phyloP scores from a whole-genome alignment of 2,329 filamentous ascomycete genomes.

The Neofusicoccum ribis region DNA sequence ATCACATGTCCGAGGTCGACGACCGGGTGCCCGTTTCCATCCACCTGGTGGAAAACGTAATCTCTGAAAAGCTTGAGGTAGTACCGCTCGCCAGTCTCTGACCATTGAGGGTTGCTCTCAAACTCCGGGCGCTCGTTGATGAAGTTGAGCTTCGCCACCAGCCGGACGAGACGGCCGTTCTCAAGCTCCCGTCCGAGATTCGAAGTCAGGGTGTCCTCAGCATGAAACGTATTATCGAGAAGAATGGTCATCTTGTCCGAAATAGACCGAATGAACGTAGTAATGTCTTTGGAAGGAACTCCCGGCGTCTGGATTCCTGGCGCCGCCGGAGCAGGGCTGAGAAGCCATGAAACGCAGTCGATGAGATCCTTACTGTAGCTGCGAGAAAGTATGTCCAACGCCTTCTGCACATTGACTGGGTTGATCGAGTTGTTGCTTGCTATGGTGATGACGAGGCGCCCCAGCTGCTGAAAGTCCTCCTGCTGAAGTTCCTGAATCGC shows the following conservation, averaged over 20 bases:
- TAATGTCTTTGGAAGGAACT: conserved; percentile 66
- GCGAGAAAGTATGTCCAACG: conserved; percentile 47
- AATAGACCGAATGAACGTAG: conserved; percentile 77
- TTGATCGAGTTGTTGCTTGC: conserved; percentile 66
- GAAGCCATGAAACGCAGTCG: conserved; percentile 78
- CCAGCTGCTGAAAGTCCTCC: conserved; percentile 83
- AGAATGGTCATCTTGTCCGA: conserved; percentile 72
- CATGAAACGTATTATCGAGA: conserved; percentile 77
- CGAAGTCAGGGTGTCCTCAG: conserved; percentile 71
- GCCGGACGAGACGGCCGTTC: conserved; percentile 79
- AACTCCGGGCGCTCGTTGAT: conserved; percentile 90
- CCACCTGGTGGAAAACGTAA: conserved; percentile 96
- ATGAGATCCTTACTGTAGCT: conserved; percentile 77
- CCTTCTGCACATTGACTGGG: conserved; percentile 63
- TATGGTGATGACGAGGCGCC: conserved; percentile 78
- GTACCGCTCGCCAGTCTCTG: conserved; percentile 89
- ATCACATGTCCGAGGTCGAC: conserved; percentile 87
- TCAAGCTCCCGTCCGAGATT: conserved; percentile 81
- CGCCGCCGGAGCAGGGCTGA: conserved; percentile 61
- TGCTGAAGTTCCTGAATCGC: conserved; percentile 76
- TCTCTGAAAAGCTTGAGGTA: conserved; percentile 93
- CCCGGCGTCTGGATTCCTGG: conserved; percentile 29
- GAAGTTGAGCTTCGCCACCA: conserved; percentile 79
- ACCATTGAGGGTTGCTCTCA: conserved; percentile 74
- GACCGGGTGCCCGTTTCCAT: conserved; percentile 77